Conservation (phyloP, 192 early-diverging fungal genomes). For the Piromyces finnis region DNA sequence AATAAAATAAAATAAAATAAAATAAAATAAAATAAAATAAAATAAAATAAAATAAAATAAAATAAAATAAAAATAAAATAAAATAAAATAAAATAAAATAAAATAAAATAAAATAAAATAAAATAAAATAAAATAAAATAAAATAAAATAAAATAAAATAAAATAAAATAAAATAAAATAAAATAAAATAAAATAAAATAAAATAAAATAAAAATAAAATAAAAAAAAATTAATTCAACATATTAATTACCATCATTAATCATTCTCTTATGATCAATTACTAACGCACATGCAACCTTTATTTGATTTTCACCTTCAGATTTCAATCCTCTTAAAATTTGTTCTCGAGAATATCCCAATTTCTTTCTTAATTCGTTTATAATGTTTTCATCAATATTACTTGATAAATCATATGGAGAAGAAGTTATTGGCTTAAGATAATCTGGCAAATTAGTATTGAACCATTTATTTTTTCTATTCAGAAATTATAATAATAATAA, state of each 20-base stretch:
- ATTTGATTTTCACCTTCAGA: conserved; percentile 81
- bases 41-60: too few relatives aligned
- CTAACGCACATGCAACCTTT: conserved; percentile 91
- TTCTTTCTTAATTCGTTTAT: conserved; percentile 64
- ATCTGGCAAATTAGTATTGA: conserved; percentile 73
- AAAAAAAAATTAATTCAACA: too few relatives aligned
- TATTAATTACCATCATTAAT: conserved; percentile 15
- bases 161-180: too few relatives aligned
- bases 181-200: too few relatives aligned
- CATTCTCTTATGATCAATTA: conserved; percentile 67
- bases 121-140: too few relatives aligned
- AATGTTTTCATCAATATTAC: conserved; percentile 59
- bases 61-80: too few relatives aligned
- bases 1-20: too few relatives aligned
- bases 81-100: too few relatives aligned
- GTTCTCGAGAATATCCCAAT: conserved; percentile 49
- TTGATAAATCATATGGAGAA: conserved; percentile 17
- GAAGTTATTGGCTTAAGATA: conserved; percentile 66
- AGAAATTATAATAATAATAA: neutral
- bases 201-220: too few relatives aligned
- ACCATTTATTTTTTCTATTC: conserved; percentile 70
- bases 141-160: too few relatives aligned
- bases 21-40: too few relatives aligned
- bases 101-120: too few relatives aligned
- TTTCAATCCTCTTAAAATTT: conserved; percentile 55